Conservation (phyloP, 2,329 filamentous ascomycete genomes). For the Leptodontidium sp. region DNA sequence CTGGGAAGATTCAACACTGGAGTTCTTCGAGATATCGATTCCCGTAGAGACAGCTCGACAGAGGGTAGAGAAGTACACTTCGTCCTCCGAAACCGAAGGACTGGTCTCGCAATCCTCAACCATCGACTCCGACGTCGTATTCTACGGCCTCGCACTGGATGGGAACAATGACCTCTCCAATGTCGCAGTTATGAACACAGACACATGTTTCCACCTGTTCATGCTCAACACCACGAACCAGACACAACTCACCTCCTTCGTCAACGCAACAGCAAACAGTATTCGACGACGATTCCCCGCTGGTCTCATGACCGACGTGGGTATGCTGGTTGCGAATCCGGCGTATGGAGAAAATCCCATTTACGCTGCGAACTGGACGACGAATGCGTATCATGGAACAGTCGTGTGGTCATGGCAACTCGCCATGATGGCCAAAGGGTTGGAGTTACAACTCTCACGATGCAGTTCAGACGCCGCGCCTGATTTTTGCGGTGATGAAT, state of each 20-base stretch:
- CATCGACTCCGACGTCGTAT: slow-evolving; percentile 56
- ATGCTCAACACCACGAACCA: slow-evolving; percentile 67
- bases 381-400: slow-evolving; percentile 68
- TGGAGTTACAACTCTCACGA: slow-evolving; percentile 63
- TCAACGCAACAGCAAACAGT: slow-evolving; percentile 65
- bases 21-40: slow-evolving; percentile 62
- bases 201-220: slow-evolving; percentile 70
- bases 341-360: slow-evolving; percentile 59
- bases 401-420: slow-evolving; percentile 73
- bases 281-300: slow-evolving; percentile 66
- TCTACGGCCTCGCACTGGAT: slow-evolving; percentile 65
- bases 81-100: slow-evolving; percentile 53
- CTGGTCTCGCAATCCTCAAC: slow-evolving; percentile 51
- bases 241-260: slow-evolving; percentile 61
- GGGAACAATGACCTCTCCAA: slow-evolving; percentile 57
- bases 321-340: slow-evolving; percentile 68
- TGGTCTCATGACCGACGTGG: slow-evolving; percentile 63
- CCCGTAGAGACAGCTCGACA: slow-evolving; percentile 53
- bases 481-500: slow-evolving; percentile 58
- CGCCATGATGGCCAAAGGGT: slow-evolving; percentile 68
- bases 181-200: slow-evolving; percentile 68
- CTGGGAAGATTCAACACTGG: slow-evolving; percentile 68
- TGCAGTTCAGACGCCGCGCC: slow-evolving; percentile 51
- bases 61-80: slow-evolving; percentile 58
- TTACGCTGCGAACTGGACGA: slow-evolving; percentile 61